Evolutionary conservation across 345 rosid species (phyloP), one percentile per base, ranked within the genome.

Genomic region (Anastatica hierochuntica): DNA sequence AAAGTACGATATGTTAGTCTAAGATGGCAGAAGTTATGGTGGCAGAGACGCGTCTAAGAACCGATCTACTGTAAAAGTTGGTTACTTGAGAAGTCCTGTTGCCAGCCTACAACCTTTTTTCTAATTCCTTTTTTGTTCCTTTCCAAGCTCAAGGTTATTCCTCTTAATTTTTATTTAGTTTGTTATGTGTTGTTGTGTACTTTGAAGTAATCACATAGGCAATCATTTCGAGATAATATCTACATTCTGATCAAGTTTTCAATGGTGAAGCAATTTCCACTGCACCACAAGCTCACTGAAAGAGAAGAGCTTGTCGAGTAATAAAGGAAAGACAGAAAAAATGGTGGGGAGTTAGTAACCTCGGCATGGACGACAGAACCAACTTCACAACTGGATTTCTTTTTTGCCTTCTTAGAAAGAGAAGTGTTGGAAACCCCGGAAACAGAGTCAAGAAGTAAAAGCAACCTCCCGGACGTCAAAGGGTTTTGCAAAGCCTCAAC

Each of bases 361-460:
- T 92, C 98, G 2, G 88, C 86, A 36, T 76, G 83, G 72, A 88
- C 83, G 62, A 92, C 56, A 26, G 95, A 85, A 70, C 96, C 98
- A 46, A 85, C 74, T 62, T 56, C 52, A 65, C 70, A 78, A 59
- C 73, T 69, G 6, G 87, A 76, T 55, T 84, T 88, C 77, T 65
- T 90, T 67, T 73, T 90, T n/a, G 94, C 84, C 75, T 72, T 81
- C 68, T 88, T 92, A 19, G 88, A 66, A 70, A 67, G 73, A 42
- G 96, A 80, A 42, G 86, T 75, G 72, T 79, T 84, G 58, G 77
- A 53, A 39, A 38, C 58, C 53, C 79, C 81, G 16, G 76, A 58
- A 49, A 77, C 64, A 55, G 88, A 72, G 61, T 88, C 81, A 47
- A 92, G 83, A 60, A 85, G 87, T 70, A 88, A 70, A 70, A 84